Percentiles rank a stretch among this genome's conserved stretches.
Evolutionary conservation across 495 filamentous ascomycete species (phyloP).

Genomic region (Penicillium cataractarum): DNA sequence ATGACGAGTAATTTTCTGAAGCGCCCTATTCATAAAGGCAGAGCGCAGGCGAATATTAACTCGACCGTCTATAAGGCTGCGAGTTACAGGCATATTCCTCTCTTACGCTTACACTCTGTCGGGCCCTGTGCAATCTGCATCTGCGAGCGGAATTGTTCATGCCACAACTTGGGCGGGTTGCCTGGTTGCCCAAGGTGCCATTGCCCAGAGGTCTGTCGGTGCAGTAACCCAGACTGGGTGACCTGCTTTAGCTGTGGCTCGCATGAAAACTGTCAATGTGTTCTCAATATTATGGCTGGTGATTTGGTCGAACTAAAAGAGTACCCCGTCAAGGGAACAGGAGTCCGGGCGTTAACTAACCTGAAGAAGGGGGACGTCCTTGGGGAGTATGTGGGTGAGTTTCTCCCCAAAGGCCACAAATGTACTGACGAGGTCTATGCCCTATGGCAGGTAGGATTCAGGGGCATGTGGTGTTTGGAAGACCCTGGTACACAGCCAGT

Average conservation of each 20-base stretch:
- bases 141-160: not conserved
- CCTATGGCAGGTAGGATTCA: not conserved
- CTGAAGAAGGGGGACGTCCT: conserved; percentile 32
- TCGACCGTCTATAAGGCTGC: not conserved
- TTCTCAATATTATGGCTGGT: conserved; percentile 14
- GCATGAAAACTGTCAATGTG: conserved; percentile 21
- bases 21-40: conserved; percentile 17
- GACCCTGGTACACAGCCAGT: not conserved
- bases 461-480: not conserved
- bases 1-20: conserved; percentile 6
- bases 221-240: not conserved
- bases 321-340: conserved; percentile 33
- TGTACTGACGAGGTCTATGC: not conserved
- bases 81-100: not conserved
- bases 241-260: conserved; percentile 20
- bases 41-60: conserved; percentile 26
- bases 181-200: not conserved
- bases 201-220: conserved; percentile 1
- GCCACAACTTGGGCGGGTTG: not conserved
- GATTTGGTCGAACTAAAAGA: conserved; percentile 41
- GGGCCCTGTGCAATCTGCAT: not conserved
- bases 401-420: conserved; percentile 15
- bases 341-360: conserved; percentile 35
- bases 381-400: conserved; percentile 37
- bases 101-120: not conserved